Evolutionary conservation across 106 monocot species (phyloP).

Genomic region (Dendrobium huoshanense): DNA sequence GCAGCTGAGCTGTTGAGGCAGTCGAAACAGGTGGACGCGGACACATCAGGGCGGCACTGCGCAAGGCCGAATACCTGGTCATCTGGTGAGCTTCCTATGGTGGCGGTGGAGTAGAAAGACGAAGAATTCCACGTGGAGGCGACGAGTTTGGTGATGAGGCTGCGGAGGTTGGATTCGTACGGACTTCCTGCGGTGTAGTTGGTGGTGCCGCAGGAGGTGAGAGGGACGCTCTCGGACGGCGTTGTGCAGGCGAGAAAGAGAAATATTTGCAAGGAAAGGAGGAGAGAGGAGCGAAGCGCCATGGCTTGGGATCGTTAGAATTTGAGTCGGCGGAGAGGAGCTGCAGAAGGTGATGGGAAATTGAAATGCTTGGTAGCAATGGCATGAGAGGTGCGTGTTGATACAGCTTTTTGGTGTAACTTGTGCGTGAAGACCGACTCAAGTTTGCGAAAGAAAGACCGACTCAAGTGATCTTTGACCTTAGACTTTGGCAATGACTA

Average conservation of each 20-base stretch:
- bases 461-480: no score
- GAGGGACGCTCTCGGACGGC: neutral
- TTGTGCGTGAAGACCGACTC: no score
- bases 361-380: no score
- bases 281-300: no score
- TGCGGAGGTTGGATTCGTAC: neutral
- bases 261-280: no score
- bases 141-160: neutral
- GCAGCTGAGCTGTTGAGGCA: neutral
- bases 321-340: no score
- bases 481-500: no score
- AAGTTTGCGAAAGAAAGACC: no score
- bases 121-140: neutral
- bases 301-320: no score
- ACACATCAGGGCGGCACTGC: neutral
- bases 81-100: neutral
- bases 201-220: neutral
- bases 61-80: neutral
- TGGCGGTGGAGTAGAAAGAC: neutral
- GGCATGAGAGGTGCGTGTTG: no score
- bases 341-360: no score
- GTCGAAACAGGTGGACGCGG: neutral
- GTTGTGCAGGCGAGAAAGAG: neutral
- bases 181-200: neutral
- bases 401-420: no score